A percentile compares a stretch with the other conserved stretches of the same genome.
Evolutionary conservation across 1,284 basidiomycete species (phyloP).

Genomic region (Cutaneotrichosporon dermatis): DNA sequence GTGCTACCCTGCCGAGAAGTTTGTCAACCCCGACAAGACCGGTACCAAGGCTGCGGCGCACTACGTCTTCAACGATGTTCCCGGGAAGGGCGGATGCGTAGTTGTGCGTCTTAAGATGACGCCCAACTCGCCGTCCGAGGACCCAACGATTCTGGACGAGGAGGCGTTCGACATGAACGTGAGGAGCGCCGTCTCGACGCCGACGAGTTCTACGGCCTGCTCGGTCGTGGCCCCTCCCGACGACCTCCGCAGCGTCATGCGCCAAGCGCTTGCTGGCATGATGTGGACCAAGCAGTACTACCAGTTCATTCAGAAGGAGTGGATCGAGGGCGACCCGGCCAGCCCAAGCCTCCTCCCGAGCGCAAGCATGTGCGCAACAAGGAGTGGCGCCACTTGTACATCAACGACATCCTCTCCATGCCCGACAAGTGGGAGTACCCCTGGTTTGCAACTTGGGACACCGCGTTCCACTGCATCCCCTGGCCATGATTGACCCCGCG

Average conservation of each 20-base stretch:
- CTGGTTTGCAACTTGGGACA: slow-evolving; percentile 92
- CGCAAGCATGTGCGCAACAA: slow-evolving; percentile 80
- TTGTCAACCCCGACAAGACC: slow-evolving; percentile 78
- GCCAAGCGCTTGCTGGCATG: slow-evolving; percentile 98
- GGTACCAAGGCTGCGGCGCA: slow-evolving; percentile 94
- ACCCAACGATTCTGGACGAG: slow-evolving; percentile 80
- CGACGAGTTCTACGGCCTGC: slow-evolving; percentile 86
- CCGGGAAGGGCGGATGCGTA: slow-evolving; percentile 84
- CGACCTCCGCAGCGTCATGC: slow-evolving; percentile 91
- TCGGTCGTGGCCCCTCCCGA: slow-evolving; percentile 79
- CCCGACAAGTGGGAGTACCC: slow-evolving; percentile 99
- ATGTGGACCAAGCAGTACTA: slow-evolving; percentile 98
- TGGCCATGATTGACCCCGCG: slow-evolving; percentile 87
- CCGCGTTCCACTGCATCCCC: slow-evolving; percentile 95
- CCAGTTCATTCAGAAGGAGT: slow-evolving; percentile 91
- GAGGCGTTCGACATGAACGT: slow-evolving; percentile 81
- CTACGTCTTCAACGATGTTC: slow-evolving; percentile 81
- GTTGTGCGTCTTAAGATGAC: slow-evolving; percentile 94
- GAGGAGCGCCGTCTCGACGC: slow-evolving; percentile 82
- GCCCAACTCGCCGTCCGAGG: slow-evolving; percentile 65
- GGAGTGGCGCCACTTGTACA: slow-evolving; percentile 93
- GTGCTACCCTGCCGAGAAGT: slow-evolving; percentile 44
- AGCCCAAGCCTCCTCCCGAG: slow-evolving; percentile 87
- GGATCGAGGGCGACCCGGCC: slow-evolving; percentile 90
- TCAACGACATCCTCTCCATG: slow-evolving; percentile 95